Conservation (phyloP, 495 filamentous ascomycete genomes). For the Cairneyella variabilis region DNA sequence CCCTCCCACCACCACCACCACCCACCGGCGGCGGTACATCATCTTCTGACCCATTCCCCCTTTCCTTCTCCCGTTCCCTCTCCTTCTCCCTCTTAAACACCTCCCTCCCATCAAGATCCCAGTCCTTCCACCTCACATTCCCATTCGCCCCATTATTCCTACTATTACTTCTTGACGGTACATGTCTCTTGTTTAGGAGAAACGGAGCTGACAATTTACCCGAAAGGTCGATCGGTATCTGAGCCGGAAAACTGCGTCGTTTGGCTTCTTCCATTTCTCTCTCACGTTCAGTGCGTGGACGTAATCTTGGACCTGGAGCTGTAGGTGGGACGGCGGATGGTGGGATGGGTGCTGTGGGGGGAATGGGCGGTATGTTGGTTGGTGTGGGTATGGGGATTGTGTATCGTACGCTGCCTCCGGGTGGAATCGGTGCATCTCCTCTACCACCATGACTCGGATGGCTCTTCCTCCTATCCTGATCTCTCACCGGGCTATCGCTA, state of each 20-base stretch:
- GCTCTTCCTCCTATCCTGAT: constrained; percentile 5
- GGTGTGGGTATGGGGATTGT: not conserved
- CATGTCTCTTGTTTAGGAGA: constrained; percentile 12
- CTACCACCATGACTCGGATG: not conserved
- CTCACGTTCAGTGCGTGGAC: not conserved
- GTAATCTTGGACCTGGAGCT: constrained; percentile 1
- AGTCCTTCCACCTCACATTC: constrained; percentile 22
- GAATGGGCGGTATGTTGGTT: not conserved
- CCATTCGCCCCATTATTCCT: not conserved
- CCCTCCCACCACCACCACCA: too few species aligned
- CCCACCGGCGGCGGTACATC: too few species aligned
- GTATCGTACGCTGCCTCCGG: too few species aligned
- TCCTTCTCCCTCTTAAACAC: not conserved
- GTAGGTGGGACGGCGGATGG: constrained; percentile 2
- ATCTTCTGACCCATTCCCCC: not conserved
- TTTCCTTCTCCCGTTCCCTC: not conserved
- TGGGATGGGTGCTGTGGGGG: not conserved
- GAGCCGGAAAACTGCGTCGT: constrained; percentile 13
- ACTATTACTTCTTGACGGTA: not conserved
- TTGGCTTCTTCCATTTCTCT: constrained; percentile 11
- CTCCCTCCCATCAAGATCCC: constrained; percentile 13
- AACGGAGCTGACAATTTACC: constrained; percentile 24
- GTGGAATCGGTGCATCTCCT: too few species aligned
- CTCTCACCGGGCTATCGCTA: constrained; percentile 12
- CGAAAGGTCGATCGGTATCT: constrained; percentile 14